Conservation (phyloP, 495 filamentous ascomycete species). For the Aspergillus mulundensis region DNA sequence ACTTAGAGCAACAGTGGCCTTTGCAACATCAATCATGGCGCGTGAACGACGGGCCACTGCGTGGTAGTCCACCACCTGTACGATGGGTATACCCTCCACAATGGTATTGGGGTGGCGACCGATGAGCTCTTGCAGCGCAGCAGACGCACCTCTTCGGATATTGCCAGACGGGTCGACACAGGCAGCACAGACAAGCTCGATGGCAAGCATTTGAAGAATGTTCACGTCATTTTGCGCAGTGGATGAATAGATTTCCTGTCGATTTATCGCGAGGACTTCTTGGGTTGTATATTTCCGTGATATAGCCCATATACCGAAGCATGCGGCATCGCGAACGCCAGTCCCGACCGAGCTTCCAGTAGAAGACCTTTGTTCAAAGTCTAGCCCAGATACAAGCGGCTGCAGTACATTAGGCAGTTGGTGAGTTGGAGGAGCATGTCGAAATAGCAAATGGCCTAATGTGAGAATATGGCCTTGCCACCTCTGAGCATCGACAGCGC, state of each 20-base stretch:
- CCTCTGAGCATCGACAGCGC: slow-evolving; percentile 68
- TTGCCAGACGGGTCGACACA: slow-evolving; percentile 89
- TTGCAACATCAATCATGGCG: slow-evolving; percentile 71
- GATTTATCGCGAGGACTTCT: slow-evolving; percentile 64
- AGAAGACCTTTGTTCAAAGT: slow-evolving; percentile 78
- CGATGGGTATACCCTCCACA: slow-evolving; percentile 71
- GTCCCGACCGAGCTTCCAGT: slow-evolving; percentile 80
- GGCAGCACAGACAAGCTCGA: slow-evolving; percentile 73
- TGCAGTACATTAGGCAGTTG: slow-evolving; percentile 67
- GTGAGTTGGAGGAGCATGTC: slow-evolving; percentile 62
- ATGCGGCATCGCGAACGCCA: slow-evolving; percentile 94
- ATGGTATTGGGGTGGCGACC: slow-evolving; percentile 87
- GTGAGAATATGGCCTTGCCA: slow-evolving; percentile 94
- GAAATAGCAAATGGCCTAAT: slow-evolving; percentile 77
- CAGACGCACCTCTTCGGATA: slow-evolving; percentile 85
- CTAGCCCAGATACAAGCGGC: slow-evolving; percentile 66
- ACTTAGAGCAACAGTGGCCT: slow-evolving; percentile 59
- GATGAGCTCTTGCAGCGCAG: slow-evolving; percentile 89
- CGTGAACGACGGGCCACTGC: slow-evolving; percentile 81
- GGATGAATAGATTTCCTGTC: slow-evolving; percentile 29
- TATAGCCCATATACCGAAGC: slow-evolving; percentile 91
- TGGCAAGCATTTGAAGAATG: slow-evolving; percentile 71
- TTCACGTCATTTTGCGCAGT: slow-evolving; percentile 25
- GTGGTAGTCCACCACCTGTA: slow-evolving; percentile 90
- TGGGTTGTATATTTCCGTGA: slow-evolving; percentile 80